Conservation (phyloP, 2,329 filamentous ascomycete genomes). For the Emericellopsis atlantica region DNA sequence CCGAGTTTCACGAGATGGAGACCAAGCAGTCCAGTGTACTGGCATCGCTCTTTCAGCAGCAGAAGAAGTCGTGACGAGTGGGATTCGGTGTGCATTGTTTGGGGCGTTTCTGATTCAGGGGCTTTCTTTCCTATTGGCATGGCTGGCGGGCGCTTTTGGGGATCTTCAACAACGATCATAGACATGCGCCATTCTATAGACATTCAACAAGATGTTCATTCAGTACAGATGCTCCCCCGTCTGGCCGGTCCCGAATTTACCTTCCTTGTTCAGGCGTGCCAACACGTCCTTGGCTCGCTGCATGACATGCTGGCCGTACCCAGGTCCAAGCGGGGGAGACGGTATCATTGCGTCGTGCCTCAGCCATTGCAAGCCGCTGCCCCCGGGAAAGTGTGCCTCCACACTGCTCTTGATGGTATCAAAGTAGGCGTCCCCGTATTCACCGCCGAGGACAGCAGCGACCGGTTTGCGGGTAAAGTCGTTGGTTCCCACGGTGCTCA, state of each 20-base stretch:
- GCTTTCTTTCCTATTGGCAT: too few species aligned
- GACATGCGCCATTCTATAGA: not conserved
- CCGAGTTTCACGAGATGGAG: constrained; percentile 59
- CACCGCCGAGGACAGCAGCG: constrained; percentile 11
- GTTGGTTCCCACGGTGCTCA: constrained; percentile 7
- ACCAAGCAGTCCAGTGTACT: constrained; percentile 23
- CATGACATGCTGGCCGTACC: constrained; percentile 13
- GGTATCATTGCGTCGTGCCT: constrained; percentile 9
- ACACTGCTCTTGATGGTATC: constrained; percentile 4
- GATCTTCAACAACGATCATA: too few species aligned
- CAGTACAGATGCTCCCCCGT: not conserved
- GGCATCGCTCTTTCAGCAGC: constrained; percentile 1
- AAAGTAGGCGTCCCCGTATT: constrained; percentile 6
- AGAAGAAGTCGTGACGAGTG: not conserved
- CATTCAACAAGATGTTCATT: constrained; percentile 1
- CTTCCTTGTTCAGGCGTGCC: not conserved
- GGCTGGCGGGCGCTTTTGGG: too few species aligned
- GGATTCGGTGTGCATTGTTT: not conserved
- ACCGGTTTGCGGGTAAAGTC: constrained; percentile 6
- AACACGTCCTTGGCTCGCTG: constrained; percentile 9
- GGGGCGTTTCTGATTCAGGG: not conserved
- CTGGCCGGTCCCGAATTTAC: not conserved
- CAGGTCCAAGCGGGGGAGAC: constrained; percentile 10
- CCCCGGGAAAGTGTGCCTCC: not conserved
- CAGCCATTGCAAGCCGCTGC: constrained; percentile 9